Evolutionary conservation across 768 basidiomycete genomes (phyloP).

Genomic region (Lactarius trivialis): DNA sequence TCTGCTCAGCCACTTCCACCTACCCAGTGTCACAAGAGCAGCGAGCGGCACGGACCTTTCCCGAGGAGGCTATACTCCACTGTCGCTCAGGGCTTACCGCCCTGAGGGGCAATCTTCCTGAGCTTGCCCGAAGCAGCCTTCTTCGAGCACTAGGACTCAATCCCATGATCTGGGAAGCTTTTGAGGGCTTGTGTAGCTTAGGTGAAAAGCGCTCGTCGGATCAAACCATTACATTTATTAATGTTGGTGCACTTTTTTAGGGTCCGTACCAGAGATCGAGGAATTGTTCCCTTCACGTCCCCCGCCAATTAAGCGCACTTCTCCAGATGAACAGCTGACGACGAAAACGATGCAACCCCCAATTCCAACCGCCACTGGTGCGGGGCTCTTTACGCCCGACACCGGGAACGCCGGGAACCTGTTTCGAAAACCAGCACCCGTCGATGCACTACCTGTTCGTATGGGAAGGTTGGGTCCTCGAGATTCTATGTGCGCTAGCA

Average conservation of each 20-base stretch:
- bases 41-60: slow-evolving; percentile 51
- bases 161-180: slow-evolving; percentile 88
- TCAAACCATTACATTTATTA: slow-evolving; percentile 10
- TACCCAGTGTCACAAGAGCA: slow-evolving; percentile 48
- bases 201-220: slow-evolving; percentile 39
- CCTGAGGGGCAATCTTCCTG: slow-evolving; percentile 69
- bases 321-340: slow-evolving; percentile 45
- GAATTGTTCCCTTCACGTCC: slow-evolving; percentile 63
- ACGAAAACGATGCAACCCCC: slow-evolving; percentile 31
- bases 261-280: slow-evolving; percentile 64
- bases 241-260: slow-evolving; percentile 34
- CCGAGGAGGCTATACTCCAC: slow-evolving; percentile 66
- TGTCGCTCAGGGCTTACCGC: slow-evolving; percentile 76
- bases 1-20: slow-evolving; percentile 6
- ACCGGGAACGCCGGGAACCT: slow-evolving; percentile 47
- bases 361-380: slow-evolving; percentile 51
- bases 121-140: slow-evolving; percentile 67
- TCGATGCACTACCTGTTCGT: slow-evolving; percentile 50
- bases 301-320: slow-evolving; percentile 45
- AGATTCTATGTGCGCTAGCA: slow-evolving; percentile 52
- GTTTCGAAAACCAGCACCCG: slow-evolving; percentile 45
- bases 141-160: slow-evolving; percentile 63
- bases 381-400: slow-evolving; percentile 75
- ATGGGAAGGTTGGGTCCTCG: slow-evolving; percentile 48
- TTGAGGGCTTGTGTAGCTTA: slow-evolving; percentile 76